Evolutionary conservation across 2,329 filamentous ascomycete species (phyloP).

Genomic region (Scopulariopsis brevicaulis): DNA sequence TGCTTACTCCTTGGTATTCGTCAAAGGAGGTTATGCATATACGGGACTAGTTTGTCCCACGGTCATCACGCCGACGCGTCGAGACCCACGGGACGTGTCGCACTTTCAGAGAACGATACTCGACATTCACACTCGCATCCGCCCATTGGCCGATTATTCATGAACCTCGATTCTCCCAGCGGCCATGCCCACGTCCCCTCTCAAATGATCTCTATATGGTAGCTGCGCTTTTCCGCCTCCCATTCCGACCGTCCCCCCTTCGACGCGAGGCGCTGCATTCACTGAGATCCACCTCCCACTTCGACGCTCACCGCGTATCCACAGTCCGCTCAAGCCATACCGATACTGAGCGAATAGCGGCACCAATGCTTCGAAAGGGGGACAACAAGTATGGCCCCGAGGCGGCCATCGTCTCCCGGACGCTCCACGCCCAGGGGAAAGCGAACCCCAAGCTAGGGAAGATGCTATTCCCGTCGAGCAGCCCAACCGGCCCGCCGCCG

Average conservation of each 20-base stretch:
- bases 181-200: not conserved
- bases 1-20: not conserved
- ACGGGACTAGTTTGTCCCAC: not conserved
- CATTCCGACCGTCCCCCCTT: not conserved
- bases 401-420: constrained; percentile 1
- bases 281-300: not conserved
- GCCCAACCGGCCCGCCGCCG: constrained; percentile 22
- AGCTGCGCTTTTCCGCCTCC: not conserved
- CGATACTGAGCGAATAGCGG: not conserved
- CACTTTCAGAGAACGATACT: not conserved
- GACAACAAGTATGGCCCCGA: constrained; percentile 1
- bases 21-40: not conserved
- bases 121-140: not conserved
- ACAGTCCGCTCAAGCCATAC: not conserved
- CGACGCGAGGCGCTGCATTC: not conserved
- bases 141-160: not conserved
- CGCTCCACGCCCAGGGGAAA: constrained; percentile 13
- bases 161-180: not conserved
- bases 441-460: constrained; percentile 30
- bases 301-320: not conserved
- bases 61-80: not conserved
- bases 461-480: constrained; percentile 46
- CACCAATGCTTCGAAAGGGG: constrained; percentile 1
- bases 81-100: not conserved
- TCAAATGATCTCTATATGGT: not conserved